phyloP scores from a whole-genome alignment of 257 asterid genomes.

The Paraleonurus japonicus region DNA sequence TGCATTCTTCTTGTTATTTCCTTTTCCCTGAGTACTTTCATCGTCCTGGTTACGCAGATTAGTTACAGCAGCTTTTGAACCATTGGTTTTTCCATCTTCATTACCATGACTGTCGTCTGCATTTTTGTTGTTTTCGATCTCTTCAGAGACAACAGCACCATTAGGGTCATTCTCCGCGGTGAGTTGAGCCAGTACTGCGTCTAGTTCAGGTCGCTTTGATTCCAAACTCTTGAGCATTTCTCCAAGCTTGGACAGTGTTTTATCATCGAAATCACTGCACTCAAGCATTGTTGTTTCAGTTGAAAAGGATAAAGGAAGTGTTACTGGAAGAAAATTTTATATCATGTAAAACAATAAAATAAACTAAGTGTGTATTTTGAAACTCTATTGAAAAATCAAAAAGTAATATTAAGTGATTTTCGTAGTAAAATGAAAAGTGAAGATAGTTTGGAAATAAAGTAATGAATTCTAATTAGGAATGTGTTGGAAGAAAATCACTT shows the following conservation, averaged over 20 bases:
- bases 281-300: background rate
- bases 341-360: background rate
- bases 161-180: background rate
- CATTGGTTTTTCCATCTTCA: slow-evolving; percentile 8
- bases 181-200: background rate
- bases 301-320: background rate
- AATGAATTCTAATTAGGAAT: too few relatives aligned
- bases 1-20: slow-evolving; percentile 24
- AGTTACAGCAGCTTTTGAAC: background rate
- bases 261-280: slow-evolving; percentile 12
- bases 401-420: too few relatives aligned
- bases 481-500: too few relatives aligned
- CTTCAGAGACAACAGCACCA: background rate
- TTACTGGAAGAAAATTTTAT: background rate
- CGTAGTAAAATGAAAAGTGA: too few relatives aligned
- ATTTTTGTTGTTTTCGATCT: background rate
- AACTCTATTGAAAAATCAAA: too few relatives aligned
- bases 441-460: too few relatives aligned
- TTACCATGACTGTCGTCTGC: background rate
- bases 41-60: slow-evolving; percentile 14
- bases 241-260: slow-evolving; percentile 10
- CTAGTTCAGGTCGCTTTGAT: slow-evolving; percentile 14
- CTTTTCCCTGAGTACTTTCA: slow-evolving; percentile 24
- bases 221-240: slow-evolving; percentile 25
- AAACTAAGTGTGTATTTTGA: too few relatives aligned